These are phyloP conservation scores for Hibiscus mutabilis DNA, from an alignment of 345 rosid genomes.

Conservation along the genomic window DNA sequence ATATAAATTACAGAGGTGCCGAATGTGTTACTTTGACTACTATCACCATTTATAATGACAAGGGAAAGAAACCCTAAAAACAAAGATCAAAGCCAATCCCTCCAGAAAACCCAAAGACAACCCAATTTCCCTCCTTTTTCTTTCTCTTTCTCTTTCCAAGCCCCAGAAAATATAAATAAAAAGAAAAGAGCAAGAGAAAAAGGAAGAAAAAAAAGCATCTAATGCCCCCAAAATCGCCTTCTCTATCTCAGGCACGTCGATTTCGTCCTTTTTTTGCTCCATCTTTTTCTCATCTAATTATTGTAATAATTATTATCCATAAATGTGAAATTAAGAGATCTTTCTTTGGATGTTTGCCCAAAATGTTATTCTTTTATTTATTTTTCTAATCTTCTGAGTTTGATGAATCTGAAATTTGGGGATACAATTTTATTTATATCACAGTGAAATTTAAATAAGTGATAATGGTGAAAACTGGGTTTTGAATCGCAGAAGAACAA, in stretches of 20 bases:
- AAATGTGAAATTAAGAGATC: too few relatives aligned
- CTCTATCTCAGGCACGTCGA: conserved; percentile 26
- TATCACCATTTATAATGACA: too few relatives aligned
- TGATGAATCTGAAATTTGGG: neutral
- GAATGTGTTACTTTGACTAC: too few relatives aligned
- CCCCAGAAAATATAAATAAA: too few relatives aligned
- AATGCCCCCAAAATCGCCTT: conserved; percentile 23
- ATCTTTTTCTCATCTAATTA: neutral
- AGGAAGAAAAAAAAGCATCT: neutral
- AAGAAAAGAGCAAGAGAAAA: neutral
- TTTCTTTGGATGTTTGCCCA: too few relatives aligned
- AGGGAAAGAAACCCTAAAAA: too few relatives aligned
- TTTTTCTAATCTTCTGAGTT: neutral
- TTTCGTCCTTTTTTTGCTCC: neutral
- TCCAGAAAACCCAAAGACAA: too few relatives aligned
- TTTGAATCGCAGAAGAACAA: conserved; percentile 49
- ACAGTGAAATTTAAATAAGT: neutral
- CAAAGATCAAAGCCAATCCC: too few relatives aligned
- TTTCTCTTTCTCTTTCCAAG: too few relatives aligned
- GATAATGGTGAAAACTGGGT: conserved; percentile 19
- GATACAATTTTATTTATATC: neutral
- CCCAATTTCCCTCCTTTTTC: too few relatives aligned
- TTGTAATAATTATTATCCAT: too few relatives aligned
- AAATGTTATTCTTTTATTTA: neutral
- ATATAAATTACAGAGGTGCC: too few relatives aligned